Base-by-base conservation (phyloP, 2,329 filamentous ascomycete genomes). In the Phialophora macrospora region DNA sequence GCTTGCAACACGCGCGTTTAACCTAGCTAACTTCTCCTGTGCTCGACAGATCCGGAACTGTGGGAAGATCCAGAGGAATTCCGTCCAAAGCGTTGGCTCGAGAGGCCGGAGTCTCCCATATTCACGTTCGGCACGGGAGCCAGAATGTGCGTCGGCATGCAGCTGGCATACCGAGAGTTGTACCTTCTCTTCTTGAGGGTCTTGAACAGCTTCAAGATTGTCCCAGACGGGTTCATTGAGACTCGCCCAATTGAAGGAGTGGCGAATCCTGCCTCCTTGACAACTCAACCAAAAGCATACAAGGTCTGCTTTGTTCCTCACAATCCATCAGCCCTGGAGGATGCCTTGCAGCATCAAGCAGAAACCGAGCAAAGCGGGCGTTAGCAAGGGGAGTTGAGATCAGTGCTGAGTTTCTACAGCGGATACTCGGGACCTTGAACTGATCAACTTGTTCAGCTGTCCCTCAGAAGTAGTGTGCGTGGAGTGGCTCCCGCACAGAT, bases 71-170 rank as follows among this genome's bases (percentile, higher is more conserved):
- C 85, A 1, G 80, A 84, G 26, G 79, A 77, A 5, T 88, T 89
- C 76, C 81, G 85, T 9, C 84, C 84, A 0, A 85, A 88, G 72
- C 80, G 87, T 24, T 90, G 86, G 86, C 75, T 87, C 6, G 84
- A 87, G 72, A 82, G 86, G 58, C 85, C 86, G 0, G 86, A 89
- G 22, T 85, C 85, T 3, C 86, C 87, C 0, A 75, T 88, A 9
- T 89, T 89, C 73, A 88, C 86, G 0, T 89, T 88, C 63, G 87
- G 87, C 0, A 78, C 88, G 5, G 87, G 87, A 0, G 88, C 88
- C 68, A 82, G 87, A 49, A 89, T 89, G 87, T 90, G 87, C 67
- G 85, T 86, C 0, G 87, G 87, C 34, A 85, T 82, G 0, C 72
- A 87, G 34, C 79, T 89, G 1, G 86, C 87, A 9, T 88, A 89